phyloP scores from a whole-genome alignment of 2,329 filamentous ascomycete genomes.

The Cytospora chrysosperma region DNA sequence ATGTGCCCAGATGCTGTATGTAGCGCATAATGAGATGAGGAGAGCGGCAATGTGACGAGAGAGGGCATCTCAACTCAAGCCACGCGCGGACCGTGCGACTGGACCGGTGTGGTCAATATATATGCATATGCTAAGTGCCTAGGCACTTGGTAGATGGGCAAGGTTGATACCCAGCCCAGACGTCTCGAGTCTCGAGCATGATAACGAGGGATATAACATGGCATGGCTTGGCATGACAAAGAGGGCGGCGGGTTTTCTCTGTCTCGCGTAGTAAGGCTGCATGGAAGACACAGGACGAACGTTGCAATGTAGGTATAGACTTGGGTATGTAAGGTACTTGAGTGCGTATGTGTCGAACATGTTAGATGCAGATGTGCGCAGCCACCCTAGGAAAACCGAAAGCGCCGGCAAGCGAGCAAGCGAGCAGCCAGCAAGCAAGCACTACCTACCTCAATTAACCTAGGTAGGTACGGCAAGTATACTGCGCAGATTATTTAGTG shows the following conservation, averaged over 20 bases:
- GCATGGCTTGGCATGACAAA: background rate
- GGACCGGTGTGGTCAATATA: background rate
- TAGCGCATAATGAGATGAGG: background rate
- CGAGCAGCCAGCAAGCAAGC: too few species aligned
- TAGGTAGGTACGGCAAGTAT: too few species aligned
- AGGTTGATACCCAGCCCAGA: background rate
- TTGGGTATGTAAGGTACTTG: too few species aligned
- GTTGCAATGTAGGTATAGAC: background rate
- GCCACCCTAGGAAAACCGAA: too few species aligned
- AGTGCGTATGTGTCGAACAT: background rate
- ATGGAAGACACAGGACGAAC: background rate
- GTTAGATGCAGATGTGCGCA: too few species aligned
- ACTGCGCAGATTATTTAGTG: too few species aligned
- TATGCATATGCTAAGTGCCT: background rate
- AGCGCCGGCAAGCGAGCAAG: too few species aligned
- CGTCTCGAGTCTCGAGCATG: background rate
- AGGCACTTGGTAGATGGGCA: too few species aligned
- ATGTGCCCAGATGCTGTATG: too few species aligned
- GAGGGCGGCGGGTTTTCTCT: background rate
- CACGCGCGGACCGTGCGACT: background rate
- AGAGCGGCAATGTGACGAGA: background rate
- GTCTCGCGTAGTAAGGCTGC: slow-evolving; percentile 13
- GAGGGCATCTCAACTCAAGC: background rate
- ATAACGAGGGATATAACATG: background rate
- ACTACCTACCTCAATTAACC: too few species aligned